phyloP scores from a whole-genome alignment of 1,284 basidiomycete genomes.

The Microbotryomycetes sp. region DNA sequence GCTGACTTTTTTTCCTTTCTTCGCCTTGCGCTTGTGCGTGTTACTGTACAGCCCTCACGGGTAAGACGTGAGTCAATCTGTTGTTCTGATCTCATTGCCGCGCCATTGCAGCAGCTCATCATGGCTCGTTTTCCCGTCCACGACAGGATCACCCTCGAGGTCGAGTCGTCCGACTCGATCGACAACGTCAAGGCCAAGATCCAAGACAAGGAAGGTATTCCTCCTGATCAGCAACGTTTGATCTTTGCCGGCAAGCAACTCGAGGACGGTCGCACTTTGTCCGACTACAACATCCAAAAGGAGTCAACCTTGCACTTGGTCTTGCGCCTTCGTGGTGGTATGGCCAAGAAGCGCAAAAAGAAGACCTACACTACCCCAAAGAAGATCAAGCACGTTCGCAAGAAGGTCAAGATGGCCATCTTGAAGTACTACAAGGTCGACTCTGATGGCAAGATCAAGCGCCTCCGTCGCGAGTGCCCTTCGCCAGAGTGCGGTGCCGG shows the following conservation, averaged over 20 bases:
- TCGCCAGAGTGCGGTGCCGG: constrained; percentile 82
- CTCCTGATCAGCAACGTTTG: constrained; percentile 47
- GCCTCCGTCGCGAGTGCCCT: constrained; percentile 93
- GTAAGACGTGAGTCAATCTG: constrained; percentile 22
- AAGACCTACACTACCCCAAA: constrained; percentile 88
- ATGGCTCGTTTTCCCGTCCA: too few relatives aligned
- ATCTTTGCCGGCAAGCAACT: constrained; percentile 49
- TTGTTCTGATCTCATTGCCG: too few relatives aligned
- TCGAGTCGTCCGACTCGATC: constrained; percentile 56
- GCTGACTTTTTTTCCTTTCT: not conserved
- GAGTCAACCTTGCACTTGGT: constrained; percentile 43
- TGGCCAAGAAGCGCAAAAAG: constrained; percentile 98
- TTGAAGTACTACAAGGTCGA: constrained; percentile 99
- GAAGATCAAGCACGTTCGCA: constrained; percentile 99
- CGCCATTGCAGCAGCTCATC: too few relatives aligned
- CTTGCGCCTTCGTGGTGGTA: constrained; percentile 77
- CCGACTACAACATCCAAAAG: constrained; percentile 45
- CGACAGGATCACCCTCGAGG: constrained; percentile 51
- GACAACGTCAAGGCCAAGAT: constrained; percentile 51
- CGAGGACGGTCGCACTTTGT: constrained; percentile 47
- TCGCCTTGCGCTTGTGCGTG: not conserved
- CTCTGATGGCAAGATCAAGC: constrained; percentile 98
- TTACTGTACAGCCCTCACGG: constrained; percentile 30
- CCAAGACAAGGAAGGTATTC: constrained; percentile 41
- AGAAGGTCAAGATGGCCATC: constrained; percentile 99